Evolutionary conservation across 352 stramenopile species (phyloP).

Genomic region (Globisporangium sylvaticum): DNA sequence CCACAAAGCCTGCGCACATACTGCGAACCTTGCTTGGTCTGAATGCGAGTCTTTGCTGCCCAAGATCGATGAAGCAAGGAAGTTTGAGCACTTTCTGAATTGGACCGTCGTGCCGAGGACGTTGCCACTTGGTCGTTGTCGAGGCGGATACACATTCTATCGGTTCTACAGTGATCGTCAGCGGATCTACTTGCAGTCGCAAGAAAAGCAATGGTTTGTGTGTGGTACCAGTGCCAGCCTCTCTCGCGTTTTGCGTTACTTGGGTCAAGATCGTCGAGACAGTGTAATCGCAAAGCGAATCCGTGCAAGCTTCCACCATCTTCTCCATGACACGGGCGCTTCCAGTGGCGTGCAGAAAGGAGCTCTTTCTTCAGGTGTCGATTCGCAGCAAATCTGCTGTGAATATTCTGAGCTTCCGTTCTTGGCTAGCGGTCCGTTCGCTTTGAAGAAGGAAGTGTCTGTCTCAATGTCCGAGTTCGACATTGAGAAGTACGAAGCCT

Average conservation of each 20-base stretch:
- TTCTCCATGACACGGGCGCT: conserved; percentile 28
- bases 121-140: conserved; percentile 52
- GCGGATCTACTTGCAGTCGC: conserved; percentile 49
- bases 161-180: conserved; percentile 57
- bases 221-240: conserved; percentile 28
- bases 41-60: conserved; percentile 48
- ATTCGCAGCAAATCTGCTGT: conserved; percentile 24
- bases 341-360: not conserved
- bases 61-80: conserved; percentile 40
- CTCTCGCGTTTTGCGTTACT: conserved; percentile 40
- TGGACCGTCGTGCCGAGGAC: conserved; percentile 58
- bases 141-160: conserved; percentile 50
- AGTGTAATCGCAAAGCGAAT: conserved; percentile 28
- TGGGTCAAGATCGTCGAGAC: conserved; percentile 38
- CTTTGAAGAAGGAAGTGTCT: conserved; percentile 37
- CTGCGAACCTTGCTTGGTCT: conserved; percentile 59
- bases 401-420: conserved; percentile 32
- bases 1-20: conserved; percentile 56
- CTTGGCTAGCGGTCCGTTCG: conserved; percentile 37
- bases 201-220: conserved; percentile 45
- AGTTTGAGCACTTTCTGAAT: conserved; percentile 63
- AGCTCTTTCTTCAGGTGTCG: not conserved
- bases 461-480: conserved; percentile 38
- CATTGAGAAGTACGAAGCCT: conserved; percentile 44
- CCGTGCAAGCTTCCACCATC: conserved; percentile 33